Conservation (phyloP, 352 stramenopile species). For the Phytopythium chamaehyphon region DNA sequence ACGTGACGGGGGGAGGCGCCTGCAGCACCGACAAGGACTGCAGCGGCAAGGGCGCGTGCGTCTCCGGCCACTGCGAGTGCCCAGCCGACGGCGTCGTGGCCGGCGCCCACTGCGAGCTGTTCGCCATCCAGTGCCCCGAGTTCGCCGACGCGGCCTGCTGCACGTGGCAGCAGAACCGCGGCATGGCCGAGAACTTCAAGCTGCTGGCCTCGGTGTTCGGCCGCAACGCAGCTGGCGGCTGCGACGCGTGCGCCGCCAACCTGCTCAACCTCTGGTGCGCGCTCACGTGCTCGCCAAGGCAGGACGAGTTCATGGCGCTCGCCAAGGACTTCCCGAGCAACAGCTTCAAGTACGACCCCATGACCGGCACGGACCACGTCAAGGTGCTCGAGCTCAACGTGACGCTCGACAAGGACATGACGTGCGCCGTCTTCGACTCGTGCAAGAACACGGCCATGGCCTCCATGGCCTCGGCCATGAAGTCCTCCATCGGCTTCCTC, state of each 20-base stretch:
- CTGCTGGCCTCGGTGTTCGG: slow-evolving; percentile 67
- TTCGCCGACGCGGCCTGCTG: slow-evolving; percentile 78
- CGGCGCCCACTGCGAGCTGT: slow-evolving; percentile 66
- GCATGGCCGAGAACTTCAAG: slow-evolving; percentile 85
- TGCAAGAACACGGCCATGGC: slow-evolving; percentile 85
- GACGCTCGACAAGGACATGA: slow-evolving; percentile 62
- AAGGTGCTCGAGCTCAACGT: slow-evolving; percentile 82
- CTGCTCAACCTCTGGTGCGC: slow-evolving; percentile 86
- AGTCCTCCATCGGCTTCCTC: slow-evolving; percentile 82
- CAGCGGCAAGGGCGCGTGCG: slow-evolving; percentile 46
- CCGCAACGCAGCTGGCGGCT: slow-evolving; percentile 62
- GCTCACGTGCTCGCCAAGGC: slow-evolving; percentile 73
- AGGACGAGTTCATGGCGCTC: slow-evolving; percentile 75
- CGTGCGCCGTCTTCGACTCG: slow-evolving; percentile 77
- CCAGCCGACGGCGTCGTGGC: slow-evolving; percentile 61
- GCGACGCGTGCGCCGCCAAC: slow-evolving; percentile 79
- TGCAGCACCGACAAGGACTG: slow-evolving; percentile 58
- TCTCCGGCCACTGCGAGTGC: slow-evolving; percentile 43
- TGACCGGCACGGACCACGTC: slow-evolving; percentile 68
- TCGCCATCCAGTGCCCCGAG: slow-evolving; percentile 81
- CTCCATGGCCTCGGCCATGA: slow-evolving; percentile 65
- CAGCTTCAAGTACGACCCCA: slow-evolving; percentile 65
- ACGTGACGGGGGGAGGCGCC: slow-evolving; percentile 62
- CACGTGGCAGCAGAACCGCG: slow-evolving; percentile 89
- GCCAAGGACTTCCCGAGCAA: slow-evolving; percentile 58